Evolutionary conservation across 768 basidiomycete genomes (phyloP).

Genomic region (Rossbeevera mucosa): DNA sequence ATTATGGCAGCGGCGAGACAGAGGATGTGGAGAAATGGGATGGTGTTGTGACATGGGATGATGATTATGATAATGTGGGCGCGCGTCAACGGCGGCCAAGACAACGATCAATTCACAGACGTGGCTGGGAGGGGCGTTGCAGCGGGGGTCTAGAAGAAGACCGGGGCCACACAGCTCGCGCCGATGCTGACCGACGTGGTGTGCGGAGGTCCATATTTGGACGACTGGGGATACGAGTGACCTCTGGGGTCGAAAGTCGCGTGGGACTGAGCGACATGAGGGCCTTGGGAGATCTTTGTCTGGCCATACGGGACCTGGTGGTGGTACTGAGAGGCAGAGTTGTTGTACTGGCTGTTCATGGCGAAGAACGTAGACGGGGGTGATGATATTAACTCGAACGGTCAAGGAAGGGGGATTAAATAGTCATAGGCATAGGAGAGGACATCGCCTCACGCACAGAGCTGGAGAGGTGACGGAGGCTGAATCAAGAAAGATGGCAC

Average conservation of each 20-base stretch:
- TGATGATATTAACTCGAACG: not conserved
- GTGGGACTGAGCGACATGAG: conserved; percentile 16
- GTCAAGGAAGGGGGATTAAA: conserved; percentile 22
- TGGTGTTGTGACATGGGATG: not conserved
- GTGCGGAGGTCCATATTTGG: conserved; percentile 18
- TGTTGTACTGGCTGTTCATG: conserved; percentile 28
- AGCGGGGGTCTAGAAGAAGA: conserved; percentile 51
- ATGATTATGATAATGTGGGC: conserved; percentile 2
- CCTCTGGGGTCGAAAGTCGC: conserved; percentile 18
- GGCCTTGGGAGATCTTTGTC: conserved; percentile 19
- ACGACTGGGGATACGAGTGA: conserved; percentile 21
- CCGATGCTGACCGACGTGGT: conserved; percentile 46
- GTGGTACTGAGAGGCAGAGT: conserved; percentile 14
- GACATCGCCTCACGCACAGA: conserved; percentile 26
- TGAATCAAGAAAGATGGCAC: conserved; percentile 19
- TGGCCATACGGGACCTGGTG: conserved; percentile 7
- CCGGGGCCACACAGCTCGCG: conserved; percentile 48
- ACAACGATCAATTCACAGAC: not conserved
- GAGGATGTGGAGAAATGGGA: not conserved
- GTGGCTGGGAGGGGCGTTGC: not conserved
- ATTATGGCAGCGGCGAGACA: conserved; percentile 10
- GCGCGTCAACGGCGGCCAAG: conserved; percentile 2
- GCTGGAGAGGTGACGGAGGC: conserved; percentile 14
- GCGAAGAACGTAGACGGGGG: not conserved
- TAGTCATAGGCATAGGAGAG: conserved; percentile 8